Conservation (phyloP, 2,329 filamentous ascomycete species). For the Botrytis porri region DNA sequence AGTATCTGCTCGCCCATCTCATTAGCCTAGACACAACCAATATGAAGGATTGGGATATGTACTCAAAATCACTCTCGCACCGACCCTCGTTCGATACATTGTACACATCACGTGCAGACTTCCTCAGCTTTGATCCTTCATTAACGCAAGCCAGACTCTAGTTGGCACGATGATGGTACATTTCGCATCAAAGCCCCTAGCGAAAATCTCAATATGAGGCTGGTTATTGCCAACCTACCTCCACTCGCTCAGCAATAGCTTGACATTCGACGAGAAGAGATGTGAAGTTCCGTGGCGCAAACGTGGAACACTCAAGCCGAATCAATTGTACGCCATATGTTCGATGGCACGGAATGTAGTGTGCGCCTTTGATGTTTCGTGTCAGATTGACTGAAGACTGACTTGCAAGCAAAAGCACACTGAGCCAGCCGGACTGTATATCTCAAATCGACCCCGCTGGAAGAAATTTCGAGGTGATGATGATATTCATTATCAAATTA, state of each 20-base stretch:
- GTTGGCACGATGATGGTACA: neutral
- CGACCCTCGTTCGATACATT: neutral
- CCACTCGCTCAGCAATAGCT: neutral
- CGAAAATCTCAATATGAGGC: neutral
- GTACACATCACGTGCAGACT: neutral
- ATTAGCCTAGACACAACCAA: neutral
- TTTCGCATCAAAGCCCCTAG: neutral
- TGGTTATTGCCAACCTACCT: neutral
- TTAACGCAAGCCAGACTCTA: neutral
- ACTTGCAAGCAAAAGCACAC: neutral
- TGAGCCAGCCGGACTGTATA: neutral
- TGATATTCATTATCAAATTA: slow-evolving; percentile 2
- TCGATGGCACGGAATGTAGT: neutral
- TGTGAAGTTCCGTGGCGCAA: neutral
- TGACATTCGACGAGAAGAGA: neutral
- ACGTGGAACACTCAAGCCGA: neutral
- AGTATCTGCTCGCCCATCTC: neutral
- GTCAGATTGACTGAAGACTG: neutral
- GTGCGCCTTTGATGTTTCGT: neutral
- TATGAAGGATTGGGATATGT: neutral
- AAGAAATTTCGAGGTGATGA: neutral
- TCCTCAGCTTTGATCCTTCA: neutral
- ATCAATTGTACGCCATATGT: neutral
- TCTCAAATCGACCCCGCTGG: neutral
- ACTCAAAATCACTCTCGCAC: neutral